Base-by-base conservation (phyloP, 2,329 filamentous ascomycete species). In the Teratosphaeria pseudoeucalypti region DNA sequence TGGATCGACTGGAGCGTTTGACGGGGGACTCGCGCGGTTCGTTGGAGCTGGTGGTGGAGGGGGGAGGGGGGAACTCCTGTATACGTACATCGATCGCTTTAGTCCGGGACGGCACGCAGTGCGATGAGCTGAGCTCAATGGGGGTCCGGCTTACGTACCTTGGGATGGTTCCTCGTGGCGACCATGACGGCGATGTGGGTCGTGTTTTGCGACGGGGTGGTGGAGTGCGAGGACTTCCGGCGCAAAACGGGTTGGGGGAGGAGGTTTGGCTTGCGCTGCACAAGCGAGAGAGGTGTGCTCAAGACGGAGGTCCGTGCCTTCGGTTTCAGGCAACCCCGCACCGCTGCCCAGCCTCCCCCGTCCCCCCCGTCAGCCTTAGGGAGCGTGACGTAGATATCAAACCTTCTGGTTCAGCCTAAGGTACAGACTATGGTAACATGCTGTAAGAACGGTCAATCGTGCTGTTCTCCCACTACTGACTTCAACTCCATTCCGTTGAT, bases 161-260 rank as follows among this genome's bases (percentile, higher is more conserved):
- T 68, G 29, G 81, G 80, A 64, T 83, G 81, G 26, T 79, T 76
- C 65, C 81, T 79, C 43, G 81, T 83, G 37, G 79, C 81, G 57
- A 83, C 81, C 82, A 84, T 83, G 12, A 16, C 61, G 11, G 19
- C 23, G n/a, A 23, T 27, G 23, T 52, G 11, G 43, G 9, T n/a
- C 4, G 7, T 32, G 27, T 37, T 3, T 6, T 34, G 53, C 53
- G 53, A 54, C 23, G n/a, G n/a, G 19, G 16, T 10, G 23, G 43
- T 11, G n/a, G 19, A 3, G 43, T 6, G 43, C 11, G 7, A 6
- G 5, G 43, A 6, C 43, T 49, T 49, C 43, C 43, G 43, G 43
- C 43, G 43, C 43, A 49, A 49, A 49, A 23, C 23, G 23, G 23
- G 23, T 23, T 23, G 29, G 29, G 29, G 29, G 29, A 5, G 29